Evolutionary conservation across 352 stramenopile species (phyloP), one percentile per base, ranked within the genome.

Genomic region (Peronospora belbahrii): DNA sequence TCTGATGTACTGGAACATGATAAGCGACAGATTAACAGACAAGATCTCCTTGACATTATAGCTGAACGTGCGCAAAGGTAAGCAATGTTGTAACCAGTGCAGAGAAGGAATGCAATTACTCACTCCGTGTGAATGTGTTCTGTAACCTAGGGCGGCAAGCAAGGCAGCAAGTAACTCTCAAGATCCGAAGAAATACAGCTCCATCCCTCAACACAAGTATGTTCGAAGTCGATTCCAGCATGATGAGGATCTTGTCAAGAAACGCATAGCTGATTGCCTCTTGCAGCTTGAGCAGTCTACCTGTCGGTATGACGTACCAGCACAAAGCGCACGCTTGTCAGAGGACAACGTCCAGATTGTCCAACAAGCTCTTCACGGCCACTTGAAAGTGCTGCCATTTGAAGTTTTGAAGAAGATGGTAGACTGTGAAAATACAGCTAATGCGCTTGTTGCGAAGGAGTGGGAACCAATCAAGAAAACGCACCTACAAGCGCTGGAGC

Each of bases 351-450:
- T 83, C 4, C 44, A 62, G 11, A 48, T 83, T 19, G 72, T 81
- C 0, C 74, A 80, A 24, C 62, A 73, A 27, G 72, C 76, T 31
- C 38, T 88, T 20, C 63, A 83, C 19, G 68, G 61, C 0, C 76
- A 86, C 51, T 53, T 86, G 6, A 70, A 83, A 52, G 58, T 84
- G 7, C 41, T 86, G 1, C 66, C 76, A 6, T 53, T 65, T 0
- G 59, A 75, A 1, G 70, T 86, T 0, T 65, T 86, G 30, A 50
- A 70, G 33, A 62, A 53, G 18, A 88, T 88, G 72, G 42, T 85
- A 17, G 50, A 67, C 0, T 67, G 66, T 18, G 76, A 88, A 44
- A 65, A 63, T 19, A 15, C 27, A 3, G 70, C 73, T 7, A 85
- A 77, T 24, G 9, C 22, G 4, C 23, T 74, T 15, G 84, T 88